Conservation (phyloP, 78 protist genomes). For the Protostelium mycophagum region DNA sequence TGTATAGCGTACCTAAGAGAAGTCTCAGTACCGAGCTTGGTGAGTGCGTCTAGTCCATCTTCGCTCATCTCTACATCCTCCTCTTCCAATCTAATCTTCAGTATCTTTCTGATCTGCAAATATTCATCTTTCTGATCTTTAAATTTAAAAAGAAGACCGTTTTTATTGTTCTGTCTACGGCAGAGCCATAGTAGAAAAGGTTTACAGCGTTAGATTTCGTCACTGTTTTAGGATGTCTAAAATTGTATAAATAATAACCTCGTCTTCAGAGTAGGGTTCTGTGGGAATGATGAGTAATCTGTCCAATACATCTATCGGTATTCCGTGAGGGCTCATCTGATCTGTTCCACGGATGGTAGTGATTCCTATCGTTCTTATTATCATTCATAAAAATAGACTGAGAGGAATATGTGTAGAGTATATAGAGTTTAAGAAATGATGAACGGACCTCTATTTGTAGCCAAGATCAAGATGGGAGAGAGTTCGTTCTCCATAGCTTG, state of each 20-base stretch:
- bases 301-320: constrained; percentile 97
- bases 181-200: constrained; percentile 10
- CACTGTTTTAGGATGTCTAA: constrained; percentile 43
- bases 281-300: constrained; percentile 86
- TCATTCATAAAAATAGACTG: constrained; percentile 6
- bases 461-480: constrained; percentile 95
- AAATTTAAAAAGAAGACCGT: background rate
- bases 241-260: constrained; percentile 34
- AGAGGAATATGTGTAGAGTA: too few species aligned
- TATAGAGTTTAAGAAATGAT: too few species aligned
- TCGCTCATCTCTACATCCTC: constrained; percentile 95
- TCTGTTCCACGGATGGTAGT: constrained; percentile 93
- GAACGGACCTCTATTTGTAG: constrained; percentile 91
- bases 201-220: constrained; percentile 13
- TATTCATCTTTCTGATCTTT: background rate
- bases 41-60: constrained; percentile 82
- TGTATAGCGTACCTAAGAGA: constrained; percentile 95
- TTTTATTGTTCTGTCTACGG: background rate
- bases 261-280: constrained; percentile 65
- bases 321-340: constrained; percentile 95
- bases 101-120: constrained; percentile 31
- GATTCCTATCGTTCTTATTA: constrained; percentile 4
- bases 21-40: constrained; percentile 79
- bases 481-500: constrained; percentile 92
- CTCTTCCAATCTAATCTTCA: constrained; percentile 78